These are phyloP conservation scores for Fusarium marasasianum DNA, from an alignment of 2,329 filamentous ascomycete species.

Conservation along the genomic window DNA sequence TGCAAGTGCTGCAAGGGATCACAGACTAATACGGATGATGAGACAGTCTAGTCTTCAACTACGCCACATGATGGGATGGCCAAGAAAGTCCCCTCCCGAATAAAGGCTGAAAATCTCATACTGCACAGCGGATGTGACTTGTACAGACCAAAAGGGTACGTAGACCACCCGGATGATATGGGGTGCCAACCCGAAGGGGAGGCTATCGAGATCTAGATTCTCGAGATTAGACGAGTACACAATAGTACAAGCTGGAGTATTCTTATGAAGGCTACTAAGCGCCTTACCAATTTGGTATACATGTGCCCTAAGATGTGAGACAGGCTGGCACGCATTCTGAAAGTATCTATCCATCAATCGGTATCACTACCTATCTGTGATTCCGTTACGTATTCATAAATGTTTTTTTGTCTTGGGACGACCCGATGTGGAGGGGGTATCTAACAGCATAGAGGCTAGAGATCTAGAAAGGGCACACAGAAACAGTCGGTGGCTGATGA, in stretches of 20 bases:
- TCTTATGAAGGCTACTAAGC: background rate
- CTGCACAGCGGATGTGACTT: background rate
- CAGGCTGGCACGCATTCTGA: background rate
- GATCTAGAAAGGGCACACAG: background rate
- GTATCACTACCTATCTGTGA: background rate
- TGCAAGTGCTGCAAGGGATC: background rate
- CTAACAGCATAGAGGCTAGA: background rate
- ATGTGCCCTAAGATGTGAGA: background rate
- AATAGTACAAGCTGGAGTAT: background rate
- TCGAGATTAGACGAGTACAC: constrained; percentile 25
- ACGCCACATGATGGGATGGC: constrained; percentile 1
- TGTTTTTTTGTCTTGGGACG: background rate
- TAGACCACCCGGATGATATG: background rate
- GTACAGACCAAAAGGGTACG: background rate
- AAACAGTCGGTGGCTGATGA: constrained; percentile 17
- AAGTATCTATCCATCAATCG: background rate
- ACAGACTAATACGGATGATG: background rate
- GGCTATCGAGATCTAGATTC: constrained; percentile 31
- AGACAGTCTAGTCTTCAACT: constrained; percentile 3
- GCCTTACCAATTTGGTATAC: background rate
- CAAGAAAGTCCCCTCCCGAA: background rate
- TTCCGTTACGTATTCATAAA: background rate
- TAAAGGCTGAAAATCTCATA: background rate
- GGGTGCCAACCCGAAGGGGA: background rate
- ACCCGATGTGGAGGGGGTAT: background rate